Base-by-base conservation (phyloP, 345 rosid species). In the Syzygium aqueum region DNA sequence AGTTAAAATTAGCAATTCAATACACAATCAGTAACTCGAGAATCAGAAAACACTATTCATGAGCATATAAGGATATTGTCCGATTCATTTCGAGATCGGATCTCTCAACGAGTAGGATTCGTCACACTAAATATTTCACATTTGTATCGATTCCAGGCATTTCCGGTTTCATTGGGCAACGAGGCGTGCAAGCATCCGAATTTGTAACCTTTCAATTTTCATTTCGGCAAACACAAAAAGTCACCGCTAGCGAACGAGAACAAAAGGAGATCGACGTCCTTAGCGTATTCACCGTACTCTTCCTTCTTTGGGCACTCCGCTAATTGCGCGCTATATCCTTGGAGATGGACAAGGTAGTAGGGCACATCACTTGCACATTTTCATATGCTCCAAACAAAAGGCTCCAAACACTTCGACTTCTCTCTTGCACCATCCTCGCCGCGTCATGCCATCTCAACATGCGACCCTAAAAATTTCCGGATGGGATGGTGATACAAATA, bases 11-110 rank as follows among this genome's bases (percentile, higher is more conserved):
- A 28, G 21, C 5, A 14, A 28, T 63, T 63, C 1, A 0, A 14
- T 7, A 15, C 5, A 28, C 3, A 15, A 28, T 28, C 2, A 3
- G 0, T 13, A 6, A 61, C 8, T n/a, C 9, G 73, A 61, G 14
- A 3, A 0, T 61, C 0, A 3, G 2, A 61, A n/a, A 7, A 61
- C 6, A n/a, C 4, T n/a, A 6, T 8, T 61, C 73, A n/a, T 1
- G 33, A 59, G 30, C 1, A 1, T 27, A 59, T 3, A 2, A 7
- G 4, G 11, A 0, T 65, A 15, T 1, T 15, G 5, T 63, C 0
- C 0, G 5, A 11, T 0, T 7, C 8, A 0, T 28, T 6, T 16
- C 1, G 23, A 65, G 21, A 1, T 33, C 1, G 7, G 49, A 10
- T 17, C 10, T 7, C 25, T 19, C 27, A 21, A 19, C 19, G 80